These are phyloP conservation scores for Ceratocystis diversiconidia DNA, from an alignment of 2,329 filamentous ascomycete species.

Conservation along the genomic window DNA sequence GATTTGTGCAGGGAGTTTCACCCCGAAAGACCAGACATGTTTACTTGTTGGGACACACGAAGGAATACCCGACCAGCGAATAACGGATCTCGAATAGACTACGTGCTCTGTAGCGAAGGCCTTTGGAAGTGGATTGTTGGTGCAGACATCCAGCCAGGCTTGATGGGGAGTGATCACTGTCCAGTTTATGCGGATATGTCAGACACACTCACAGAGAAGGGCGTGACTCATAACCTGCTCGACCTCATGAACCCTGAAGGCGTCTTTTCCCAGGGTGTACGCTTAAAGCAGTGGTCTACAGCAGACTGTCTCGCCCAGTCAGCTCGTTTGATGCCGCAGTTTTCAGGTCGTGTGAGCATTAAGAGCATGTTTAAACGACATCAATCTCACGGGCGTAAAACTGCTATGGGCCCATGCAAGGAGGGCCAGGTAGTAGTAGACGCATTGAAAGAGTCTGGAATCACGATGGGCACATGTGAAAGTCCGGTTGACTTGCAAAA, in stretches of 20 bases:
- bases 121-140: slow-evolving; percentile 69
- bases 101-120: slow-evolving; percentile 66
- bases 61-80: slow-evolving; percentile 94
- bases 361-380: slow-evolving; percentile 68
- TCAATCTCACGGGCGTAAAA: too few species aligned
- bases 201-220: slow-evolving; percentile 43
- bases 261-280: slow-evolving; percentile 53
- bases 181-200: slow-evolving; percentile 68
- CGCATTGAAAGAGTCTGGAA: too few species aligned
- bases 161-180: slow-evolving; percentile 93
- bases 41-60: slow-evolving; percentile 91
- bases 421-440: too few species aligned
- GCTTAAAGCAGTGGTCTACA: slow-evolving; percentile 49
- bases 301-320: slow-evolving; percentile 61
- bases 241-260: slow-evolving; percentile 69
- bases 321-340: slow-evolving; percentile 74
- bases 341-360: slow-evolving; percentile 70
- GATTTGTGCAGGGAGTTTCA: slow-evolving; percentile 77
- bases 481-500: too few species aligned
- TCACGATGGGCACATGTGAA: too few species aligned
- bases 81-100: slow-evolving; percentile 85
- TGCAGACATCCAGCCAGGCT: slow-evolving; percentile 79
- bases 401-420: too few species aligned
- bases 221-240: slow-evolving; percentile 38
- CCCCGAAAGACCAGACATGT: slow-evolving; percentile 73